Evolutionary conservation across 2,329 filamentous ascomycete species (phyloP).

Genomic region (Cladosporium sp.): DNA sequence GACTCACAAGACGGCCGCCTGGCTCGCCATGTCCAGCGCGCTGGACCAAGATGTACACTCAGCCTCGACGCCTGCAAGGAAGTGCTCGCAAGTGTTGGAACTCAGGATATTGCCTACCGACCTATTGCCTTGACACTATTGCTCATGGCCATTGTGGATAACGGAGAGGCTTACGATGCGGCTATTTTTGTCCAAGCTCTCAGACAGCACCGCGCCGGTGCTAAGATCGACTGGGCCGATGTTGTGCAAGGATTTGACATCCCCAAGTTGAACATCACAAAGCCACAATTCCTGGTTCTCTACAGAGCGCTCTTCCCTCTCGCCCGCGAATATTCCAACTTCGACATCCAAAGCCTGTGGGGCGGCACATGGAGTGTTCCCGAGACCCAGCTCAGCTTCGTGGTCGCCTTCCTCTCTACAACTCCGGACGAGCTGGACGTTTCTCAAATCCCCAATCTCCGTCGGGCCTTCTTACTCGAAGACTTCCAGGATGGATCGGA

Average conservation of each 20-base stretch:
- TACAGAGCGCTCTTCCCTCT: slow-evolving; percentile 75
- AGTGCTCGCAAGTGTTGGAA: slow-evolving; percentile 52
- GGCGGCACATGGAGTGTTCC: slow-evolving; percentile 79
- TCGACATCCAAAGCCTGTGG: slow-evolving; percentile 89
- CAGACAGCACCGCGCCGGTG: slow-evolving; percentile 51
- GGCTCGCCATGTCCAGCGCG: slow-evolving; percentile 64
- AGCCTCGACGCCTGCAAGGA: slow-evolving; percentile 68
- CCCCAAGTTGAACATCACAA: slow-evolving; percentile 68
- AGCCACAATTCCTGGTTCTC: slow-evolving; percentile 73
- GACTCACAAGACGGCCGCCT: slow-evolving; percentile 57
- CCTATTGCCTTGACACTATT: slow-evolving; percentile 79
- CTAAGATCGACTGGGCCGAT: slow-evolving; percentile 60
- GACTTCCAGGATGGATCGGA: slow-evolving; percentile 60
- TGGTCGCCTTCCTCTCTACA: slow-evolving; percentile 79
- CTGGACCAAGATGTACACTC: slow-evolving; percentile 69
- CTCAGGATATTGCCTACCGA: slow-evolving; percentile 68
- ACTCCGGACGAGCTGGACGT: slow-evolving; percentile 74
- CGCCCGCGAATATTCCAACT: slow-evolving; percentile 56
- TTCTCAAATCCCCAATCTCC: slow-evolving; percentile 75
- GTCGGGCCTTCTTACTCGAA: slow-evolving; percentile 67
- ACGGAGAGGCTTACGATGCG: slow-evolving; percentile 60
- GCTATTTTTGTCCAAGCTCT: slow-evolving; percentile 62
- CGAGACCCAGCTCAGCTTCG: slow-evolving; percentile 88
- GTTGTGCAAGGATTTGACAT: slow-evolving; percentile 80
- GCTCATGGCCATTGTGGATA: slow-evolving; percentile 61